These are phyloP conservation scores for Sporobolomyces phaffii DNA, from an alignment of 768 basidiomycete genomes.

Conservation along the genomic window DNA sequence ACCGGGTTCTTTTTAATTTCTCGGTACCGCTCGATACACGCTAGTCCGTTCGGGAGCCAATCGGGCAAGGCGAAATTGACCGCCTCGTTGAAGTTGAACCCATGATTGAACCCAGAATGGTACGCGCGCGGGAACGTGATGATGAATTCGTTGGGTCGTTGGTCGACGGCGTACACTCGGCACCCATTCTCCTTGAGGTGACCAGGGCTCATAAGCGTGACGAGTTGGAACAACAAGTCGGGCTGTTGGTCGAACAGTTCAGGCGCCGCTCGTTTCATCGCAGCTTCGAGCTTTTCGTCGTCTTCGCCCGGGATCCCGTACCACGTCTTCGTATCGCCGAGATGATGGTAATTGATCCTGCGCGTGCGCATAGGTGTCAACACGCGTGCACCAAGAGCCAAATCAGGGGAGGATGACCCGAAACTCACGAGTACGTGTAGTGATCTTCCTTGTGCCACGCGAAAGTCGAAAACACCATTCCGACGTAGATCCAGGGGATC, in stretches of 20 bases:
- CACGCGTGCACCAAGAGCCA: too few relatives aligned
- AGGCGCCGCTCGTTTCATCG: constrained; percentile 89
- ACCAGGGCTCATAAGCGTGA: constrained; percentile 93
- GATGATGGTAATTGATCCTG: constrained; percentile 57
- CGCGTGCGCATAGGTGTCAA: too few relatives aligned
- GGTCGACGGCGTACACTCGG: constrained; percentile 87
- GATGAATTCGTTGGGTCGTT: constrained; percentile 94
- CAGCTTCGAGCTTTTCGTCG: constrained; percentile 91
- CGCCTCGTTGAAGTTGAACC: constrained; percentile 98
- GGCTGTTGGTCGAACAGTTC: constrained; percentile 98
- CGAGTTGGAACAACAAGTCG: constrained; percentile 90
- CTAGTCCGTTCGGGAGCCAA: constrained; percentile 80
- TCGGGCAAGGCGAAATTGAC: constrained; percentile 97
- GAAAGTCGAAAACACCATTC: constrained; percentile 98
- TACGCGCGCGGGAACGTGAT: constrained; percentile 94
- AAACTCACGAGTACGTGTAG: constrained; percentile 86
- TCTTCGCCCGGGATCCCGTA: constrained; percentile 95
- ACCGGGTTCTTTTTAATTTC: constrained; percentile 88
- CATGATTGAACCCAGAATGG: constrained; percentile 72
- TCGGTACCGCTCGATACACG: constrained; percentile 83
- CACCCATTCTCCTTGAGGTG: constrained; percentile 80
- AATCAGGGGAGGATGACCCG: constrained; percentile 59
- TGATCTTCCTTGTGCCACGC: constrained; percentile 99
- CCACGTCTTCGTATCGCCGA: constrained; percentile 99
- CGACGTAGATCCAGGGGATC: constrained; percentile 77